These are phyloP conservation scores for Cercospora brassicicola DNA, from an alignment of 2,329 filamentous ascomycete species.

Conservation along the genomic window DNA sequence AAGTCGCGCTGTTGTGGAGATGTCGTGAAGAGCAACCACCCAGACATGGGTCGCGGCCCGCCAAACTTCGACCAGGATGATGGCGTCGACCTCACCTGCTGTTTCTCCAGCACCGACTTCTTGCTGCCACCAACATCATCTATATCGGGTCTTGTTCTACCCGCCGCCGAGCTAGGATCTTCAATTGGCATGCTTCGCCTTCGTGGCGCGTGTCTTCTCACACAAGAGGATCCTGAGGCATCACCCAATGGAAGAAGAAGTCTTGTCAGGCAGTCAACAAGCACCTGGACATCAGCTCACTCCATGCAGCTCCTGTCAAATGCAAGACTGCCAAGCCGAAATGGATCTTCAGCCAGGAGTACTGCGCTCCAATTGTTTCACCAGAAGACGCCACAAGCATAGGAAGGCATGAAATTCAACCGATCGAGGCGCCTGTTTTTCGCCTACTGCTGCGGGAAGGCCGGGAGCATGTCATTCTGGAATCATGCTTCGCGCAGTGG, in stretches of 20 bases:
- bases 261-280: background rate
- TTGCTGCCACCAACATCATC: background rate
- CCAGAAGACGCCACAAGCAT: background rate
- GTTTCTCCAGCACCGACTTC: background rate
- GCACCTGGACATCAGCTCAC: background rate
- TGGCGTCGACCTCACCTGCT: background rate
- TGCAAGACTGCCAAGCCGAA: background rate
- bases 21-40: slow-evolving; percentile 3
- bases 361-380: background rate
- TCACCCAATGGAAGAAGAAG: background rate
- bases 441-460: background rate
- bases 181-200: background rate
- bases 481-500: background rate
- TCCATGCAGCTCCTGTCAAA: background rate
- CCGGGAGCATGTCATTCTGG: no score
- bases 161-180: background rate
- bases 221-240: background rate
- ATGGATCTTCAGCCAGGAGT: background rate
- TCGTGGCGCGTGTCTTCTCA: background rate
- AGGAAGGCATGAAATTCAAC: background rate
- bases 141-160: background rate
- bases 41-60: background rate
- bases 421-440: background rate
- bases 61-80: background rate
- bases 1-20: slow-evolving; percentile 1